phyloP scores from a whole-genome alignment of 345 rosid species.

The Mallotus nudiflorus region DNA sequence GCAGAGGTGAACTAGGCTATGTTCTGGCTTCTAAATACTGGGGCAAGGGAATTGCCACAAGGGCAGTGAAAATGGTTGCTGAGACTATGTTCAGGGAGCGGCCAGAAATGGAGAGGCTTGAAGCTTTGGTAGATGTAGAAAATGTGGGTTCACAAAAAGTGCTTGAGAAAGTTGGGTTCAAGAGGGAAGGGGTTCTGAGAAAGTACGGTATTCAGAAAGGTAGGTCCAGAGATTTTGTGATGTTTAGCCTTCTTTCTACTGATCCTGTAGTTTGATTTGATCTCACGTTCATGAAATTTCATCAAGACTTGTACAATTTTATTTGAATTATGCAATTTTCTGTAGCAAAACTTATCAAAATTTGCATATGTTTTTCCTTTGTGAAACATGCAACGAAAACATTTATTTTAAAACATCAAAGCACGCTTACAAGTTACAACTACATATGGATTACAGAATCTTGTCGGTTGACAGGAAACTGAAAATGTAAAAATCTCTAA shows the following conservation, averaged over 20 bases:
- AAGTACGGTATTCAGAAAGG: slow-evolving; percentile 48
- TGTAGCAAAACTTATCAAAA: background rate
- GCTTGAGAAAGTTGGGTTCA: slow-evolving; percentile 67
- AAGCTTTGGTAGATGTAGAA: slow-evolving; percentile 57
- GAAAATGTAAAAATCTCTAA: slow-evolving; percentile 50
- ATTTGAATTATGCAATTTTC: too few relatives aligned
- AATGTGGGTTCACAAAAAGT: slow-evolving; percentile 63
- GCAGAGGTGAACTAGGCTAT: slow-evolving; percentile 59
- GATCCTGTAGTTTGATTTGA: slow-evolving; percentile 30
- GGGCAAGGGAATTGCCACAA: slow-evolving; percentile 62
- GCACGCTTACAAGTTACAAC: too few relatives aligned
- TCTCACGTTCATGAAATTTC: background rate
- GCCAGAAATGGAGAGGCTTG: slow-evolving; percentile 59
- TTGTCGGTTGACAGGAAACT: slow-evolving; percentile 39
- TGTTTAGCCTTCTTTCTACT: slow-evolving; percentile 58
- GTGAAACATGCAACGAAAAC: too few relatives aligned
- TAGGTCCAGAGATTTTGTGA: slow-evolving; percentile 50
- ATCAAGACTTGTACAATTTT: too few relatives aligned
- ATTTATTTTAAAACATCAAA: too few relatives aligned
- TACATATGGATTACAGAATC: slow-evolving; percentile 1
- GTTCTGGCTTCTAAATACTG: slow-evolving; percentile 45
- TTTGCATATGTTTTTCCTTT: too few relatives aligned
- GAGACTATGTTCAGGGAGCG: slow-evolving; percentile 45
- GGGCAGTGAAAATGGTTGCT: slow-evolving; percentile 49
- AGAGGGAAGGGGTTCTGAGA: slow-evolving; percentile 61